These are phyloP conservation scores for Angophora floribunda DNA, from an alignment of 345 rosid genomes.

Conservation along the genomic window DNA sequence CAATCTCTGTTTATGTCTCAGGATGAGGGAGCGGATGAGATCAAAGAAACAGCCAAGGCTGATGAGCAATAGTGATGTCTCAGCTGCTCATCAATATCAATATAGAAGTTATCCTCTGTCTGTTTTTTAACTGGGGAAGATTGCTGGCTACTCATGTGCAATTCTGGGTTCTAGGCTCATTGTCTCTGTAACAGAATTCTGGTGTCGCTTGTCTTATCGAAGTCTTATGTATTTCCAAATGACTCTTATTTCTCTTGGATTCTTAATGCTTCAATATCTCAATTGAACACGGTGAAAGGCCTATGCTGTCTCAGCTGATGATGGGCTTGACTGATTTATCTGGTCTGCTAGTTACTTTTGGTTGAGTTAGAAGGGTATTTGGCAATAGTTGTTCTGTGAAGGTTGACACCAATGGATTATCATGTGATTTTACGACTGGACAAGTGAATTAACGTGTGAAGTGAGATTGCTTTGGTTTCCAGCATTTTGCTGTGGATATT, in stretches of 20 bases:
- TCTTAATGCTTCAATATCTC: background rate
- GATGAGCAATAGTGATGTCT: conserved; percentile 48
- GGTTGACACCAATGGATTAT: background rate
- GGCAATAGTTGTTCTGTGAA: background rate
- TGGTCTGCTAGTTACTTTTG: background rate
- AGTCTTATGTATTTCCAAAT: background rate
- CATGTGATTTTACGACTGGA: background rate
- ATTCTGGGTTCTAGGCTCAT: background rate
- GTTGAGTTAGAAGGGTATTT: background rate
- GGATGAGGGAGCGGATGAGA: conserved; percentile 83
- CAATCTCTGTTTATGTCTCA: conserved; percentile 8
- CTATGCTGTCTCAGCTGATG: background rate
- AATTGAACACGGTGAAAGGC: background rate
- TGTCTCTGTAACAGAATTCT: background rate
- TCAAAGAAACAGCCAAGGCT: conserved; percentile 66
- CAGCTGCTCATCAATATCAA: conserved; percentile 6
- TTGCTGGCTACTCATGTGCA: conserved; percentile 13
- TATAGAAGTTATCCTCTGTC: conserved; percentile 41
- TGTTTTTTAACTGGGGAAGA: conserved; percentile 59
- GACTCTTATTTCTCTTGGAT: background rate
- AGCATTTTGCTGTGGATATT: background rate
- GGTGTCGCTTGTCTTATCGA: background rate
- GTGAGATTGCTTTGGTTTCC: background rate
- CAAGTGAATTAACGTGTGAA: background rate
- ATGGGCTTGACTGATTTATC: background rate